Evolutionary conservation across 345 rosid genomes (phyloP).

Genomic region (Alliaria petiolata): DNA sequence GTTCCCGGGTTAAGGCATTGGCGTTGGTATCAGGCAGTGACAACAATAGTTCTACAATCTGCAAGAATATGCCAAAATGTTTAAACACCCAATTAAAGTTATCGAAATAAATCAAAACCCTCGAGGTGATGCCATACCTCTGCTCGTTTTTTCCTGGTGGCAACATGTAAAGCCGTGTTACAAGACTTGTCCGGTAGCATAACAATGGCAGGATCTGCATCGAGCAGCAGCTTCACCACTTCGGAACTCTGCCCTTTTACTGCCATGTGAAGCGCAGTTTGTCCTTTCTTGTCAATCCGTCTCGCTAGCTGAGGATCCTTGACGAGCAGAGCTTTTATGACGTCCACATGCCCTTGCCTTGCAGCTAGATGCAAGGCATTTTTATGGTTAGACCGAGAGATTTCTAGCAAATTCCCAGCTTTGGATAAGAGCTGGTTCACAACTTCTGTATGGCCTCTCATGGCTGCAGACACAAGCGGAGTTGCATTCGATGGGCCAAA

Average conservation of each 20-base stretch:
- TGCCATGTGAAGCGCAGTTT: conserved; percentile 96
- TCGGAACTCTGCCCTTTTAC: conserved; percentile 87
- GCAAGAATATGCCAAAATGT: conserved; percentile 32
- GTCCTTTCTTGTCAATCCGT: conserved; percentile 90
- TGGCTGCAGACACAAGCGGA: conserved; percentile 86
- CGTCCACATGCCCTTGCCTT: conserved; percentile 79
- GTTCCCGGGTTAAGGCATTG: conserved; percentile 84
- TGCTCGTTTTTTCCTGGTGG: conserved; percentile 82
- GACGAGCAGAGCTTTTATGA: conserved; percentile 63
- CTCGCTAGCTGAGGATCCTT: conserved; percentile 89
- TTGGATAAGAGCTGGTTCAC: conserved; percentile 76
- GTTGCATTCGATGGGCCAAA: conserved; percentile 81
- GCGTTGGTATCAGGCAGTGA: conserved; percentile 80
- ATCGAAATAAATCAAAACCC: background rate
- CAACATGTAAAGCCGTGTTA: conserved; percentile 89
- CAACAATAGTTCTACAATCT: conserved; percentile 79
- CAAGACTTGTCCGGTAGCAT: conserved; percentile 94
- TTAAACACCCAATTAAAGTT: background rate
- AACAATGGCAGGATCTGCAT: conserved; percentile 93
- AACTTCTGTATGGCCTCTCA: conserved; percentile 84
- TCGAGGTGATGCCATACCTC: conserved; percentile 48
- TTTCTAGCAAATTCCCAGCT: conserved; percentile 70
- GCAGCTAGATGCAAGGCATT: conserved; percentile 92
- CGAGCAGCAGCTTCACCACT: conserved; percentile 84
- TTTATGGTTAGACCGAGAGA: conserved; percentile 78